phyloP scores from a whole-genome alignment of 768 basidiomycete species.

The Lactarius psammicola region DNA sequence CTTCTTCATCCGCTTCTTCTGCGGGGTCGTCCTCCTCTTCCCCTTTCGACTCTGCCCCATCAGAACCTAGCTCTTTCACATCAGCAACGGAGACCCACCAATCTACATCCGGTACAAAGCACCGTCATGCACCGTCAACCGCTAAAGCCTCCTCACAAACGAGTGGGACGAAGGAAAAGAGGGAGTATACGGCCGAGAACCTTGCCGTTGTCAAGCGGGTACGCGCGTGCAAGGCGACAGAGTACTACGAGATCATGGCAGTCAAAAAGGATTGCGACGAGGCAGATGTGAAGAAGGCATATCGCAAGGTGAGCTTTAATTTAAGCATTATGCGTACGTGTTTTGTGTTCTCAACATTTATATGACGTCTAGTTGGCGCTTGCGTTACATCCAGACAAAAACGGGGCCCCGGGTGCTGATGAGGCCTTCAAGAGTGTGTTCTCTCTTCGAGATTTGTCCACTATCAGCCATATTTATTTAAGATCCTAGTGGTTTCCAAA shows the following conservation, averaged over 20 bases:
- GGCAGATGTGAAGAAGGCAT: conserved; percentile 87
- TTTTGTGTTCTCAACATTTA: not conserved
- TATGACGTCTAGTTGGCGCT: conserved; percentile 64
- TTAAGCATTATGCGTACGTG: not conserved
- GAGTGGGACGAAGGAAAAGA: conserved; percentile 38
- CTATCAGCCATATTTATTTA: conserved; percentile 20
- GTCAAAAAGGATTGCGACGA: conserved; percentile 81
- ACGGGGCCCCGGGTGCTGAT: conserved; percentile 96
- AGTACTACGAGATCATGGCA: conserved; percentile 90
- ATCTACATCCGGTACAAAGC: conserved; percentile 69
- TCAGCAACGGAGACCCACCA: conserved; percentile 67
- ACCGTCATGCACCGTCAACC: conserved; percentile 47
- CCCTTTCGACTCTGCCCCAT: conserved; percentile 36
- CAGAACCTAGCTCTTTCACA: conserved; percentile 42
- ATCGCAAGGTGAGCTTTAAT: conserved; percentile 72
- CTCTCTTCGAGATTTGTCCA: conserved; percentile 18
- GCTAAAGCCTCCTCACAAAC: conserved; percentile 47
- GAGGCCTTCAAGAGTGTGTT: conserved; percentile 94
- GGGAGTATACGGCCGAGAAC: conserved; percentile 88
- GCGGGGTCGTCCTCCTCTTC: conserved; percentile 41
- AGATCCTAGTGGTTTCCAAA: conserved; percentile 84
- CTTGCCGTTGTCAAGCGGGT: conserved; percentile 81
- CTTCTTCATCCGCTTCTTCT: conserved; percentile 34
- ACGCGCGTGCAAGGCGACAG: conserved; percentile 77
- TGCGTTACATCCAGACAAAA: conserved; percentile 89